Percentiles rank a stretch among this genome's conserved stretches.
Conservation (phyloP, 495 filamentous ascomycete species). For the Tuber calosporum region DNA sequence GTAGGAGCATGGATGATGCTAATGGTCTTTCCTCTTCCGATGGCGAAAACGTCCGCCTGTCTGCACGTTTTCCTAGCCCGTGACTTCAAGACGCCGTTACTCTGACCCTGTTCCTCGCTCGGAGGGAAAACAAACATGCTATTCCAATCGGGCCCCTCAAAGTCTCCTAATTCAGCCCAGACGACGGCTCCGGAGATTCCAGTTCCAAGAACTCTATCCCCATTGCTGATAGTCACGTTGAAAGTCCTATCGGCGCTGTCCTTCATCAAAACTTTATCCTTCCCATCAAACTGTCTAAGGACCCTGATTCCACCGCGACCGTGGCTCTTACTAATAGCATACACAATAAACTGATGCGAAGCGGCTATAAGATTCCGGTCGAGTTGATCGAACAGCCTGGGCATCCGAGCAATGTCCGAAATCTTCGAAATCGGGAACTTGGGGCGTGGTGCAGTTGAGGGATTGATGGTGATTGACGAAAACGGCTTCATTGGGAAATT, state of each 20-base stretch:
- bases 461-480: conserved; percentile 59
- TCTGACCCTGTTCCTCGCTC: conserved; percentile 42
- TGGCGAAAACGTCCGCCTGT: conserved; percentile 85
- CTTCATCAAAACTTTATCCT: conserved; percentile 79
- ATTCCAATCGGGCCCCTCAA: conserved; percentile 56
- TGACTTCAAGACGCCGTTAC: conserved; percentile 82
- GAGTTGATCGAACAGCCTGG: conserved; percentile 95
- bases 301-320: conserved; percentile 68
- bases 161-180: conserved; percentile 73
- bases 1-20: conserved; percentile 75
- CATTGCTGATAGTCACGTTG: conserved; percentile 62
- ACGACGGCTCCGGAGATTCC: conserved; percentile 90
- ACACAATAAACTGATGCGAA: conserved; percentile 84
- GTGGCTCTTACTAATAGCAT: conserved; percentile 74
- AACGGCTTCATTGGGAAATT: conserved; percentile 96
- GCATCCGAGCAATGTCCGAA: conserved; percentile 67
- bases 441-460: conserved; percentile 40
- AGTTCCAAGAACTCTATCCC: conserved; percentile 68
- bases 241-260: conserved; percentile 84
- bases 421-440: conserved; percentile 43
- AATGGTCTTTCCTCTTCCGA: conserved; percentile 91
- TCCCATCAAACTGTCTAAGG: conserved; percentile 87
- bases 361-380: conserved; percentile 87
- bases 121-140: conserved; percentile 42
- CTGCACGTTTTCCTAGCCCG: conserved; percentile 79